Evolutionary conservation across 2,329 filamentous ascomycete species (phyloP), one percentile per base, ranked within the genome.

Genomic region (Nemania sp.): DNA sequence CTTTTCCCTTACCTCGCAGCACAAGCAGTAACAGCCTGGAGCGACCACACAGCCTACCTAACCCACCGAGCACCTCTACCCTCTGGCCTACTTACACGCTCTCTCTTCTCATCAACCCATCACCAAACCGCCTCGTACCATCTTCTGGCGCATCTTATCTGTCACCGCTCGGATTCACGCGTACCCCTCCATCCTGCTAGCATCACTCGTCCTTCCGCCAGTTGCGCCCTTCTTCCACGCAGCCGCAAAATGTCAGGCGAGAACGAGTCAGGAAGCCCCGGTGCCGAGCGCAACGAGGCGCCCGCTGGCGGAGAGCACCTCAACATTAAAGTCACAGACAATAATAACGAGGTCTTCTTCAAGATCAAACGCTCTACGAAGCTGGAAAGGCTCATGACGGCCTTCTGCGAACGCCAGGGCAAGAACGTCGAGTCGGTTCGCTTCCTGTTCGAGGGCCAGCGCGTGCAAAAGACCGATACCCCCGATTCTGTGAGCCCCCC

Each of bases 321-420:
- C 5, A 99, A 99, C 80, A 98, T 99, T 80, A 99, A 99, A 77
- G 95, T 99, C 13, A 98, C 95, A 0, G 95, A 99, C 71, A 97
- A 96, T 81, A 97, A 97, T 81, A 99, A 99, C 76, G 95, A 99
- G 76, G 94, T 99, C 71, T 99, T 98, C 78, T 99, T 99, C 83
- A 99, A 99, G 83, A 99, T 99, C 81, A 99, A 99, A 88, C 87
- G 93, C 39, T 92, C 90, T 20, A 99, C 95, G 1, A 91, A 92
- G 76, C 86, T 99, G 1, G 95, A 97, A 80, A 99, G 99, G 82
- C 83, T 99, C 57, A 99, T 99, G 95, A 90, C 92, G 64, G 95
- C 95, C 18, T 99, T 98, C 77, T 99, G 95, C 77, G 94, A 98
- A 68, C 87, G 95, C 21, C 93, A 97, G 76, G 95, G 95, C 70